Evolutionary conservation across 345 rosid species (phyloP).

Genomic region (Pistacia integerrima): DNA sequence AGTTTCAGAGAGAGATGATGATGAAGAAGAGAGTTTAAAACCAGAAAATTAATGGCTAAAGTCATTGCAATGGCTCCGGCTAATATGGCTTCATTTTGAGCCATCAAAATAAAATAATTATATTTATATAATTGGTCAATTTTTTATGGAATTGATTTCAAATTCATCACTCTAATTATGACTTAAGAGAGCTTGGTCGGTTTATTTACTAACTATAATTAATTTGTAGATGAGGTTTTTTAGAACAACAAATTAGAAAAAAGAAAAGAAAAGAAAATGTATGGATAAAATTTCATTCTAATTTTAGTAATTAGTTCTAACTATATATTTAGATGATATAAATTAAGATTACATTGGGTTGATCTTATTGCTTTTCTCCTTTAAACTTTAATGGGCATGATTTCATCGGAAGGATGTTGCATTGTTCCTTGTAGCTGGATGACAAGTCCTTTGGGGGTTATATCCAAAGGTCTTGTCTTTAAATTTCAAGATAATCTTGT

Average conservation of each 20-base stretch:
- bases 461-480: too few relatives aligned
- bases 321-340: too few relatives aligned
- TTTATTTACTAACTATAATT: neutral
- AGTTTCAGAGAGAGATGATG: neutral
- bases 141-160: neutral
- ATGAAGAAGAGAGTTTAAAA: neutral
- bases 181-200: neutral
- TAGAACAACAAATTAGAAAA: neutral
- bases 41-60: constrained; percentile 22
- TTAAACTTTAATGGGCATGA: too few relatives aligned
- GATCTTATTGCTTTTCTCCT: too few relatives aligned
- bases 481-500: too few relatives aligned
- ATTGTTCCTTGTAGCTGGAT: too few relatives aligned
- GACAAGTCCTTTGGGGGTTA: too few relatives aligned
- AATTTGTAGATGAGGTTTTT: neutral
- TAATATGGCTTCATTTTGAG: constrained; percentile 35
- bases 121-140: neutral
- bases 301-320: neutral
- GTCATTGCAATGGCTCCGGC: constrained; percentile 35
- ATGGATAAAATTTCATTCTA: neutral
- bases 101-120: constrained; percentile 22
- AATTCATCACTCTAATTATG: too few relatives aligned
- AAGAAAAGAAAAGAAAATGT: too few relatives aligned
- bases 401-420: too few relatives aligned
- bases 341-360: too few relatives aligned